Base-by-base conservation (phyloP, 805 yeast genomes). In the Lachancea kluyveri region DNA sequence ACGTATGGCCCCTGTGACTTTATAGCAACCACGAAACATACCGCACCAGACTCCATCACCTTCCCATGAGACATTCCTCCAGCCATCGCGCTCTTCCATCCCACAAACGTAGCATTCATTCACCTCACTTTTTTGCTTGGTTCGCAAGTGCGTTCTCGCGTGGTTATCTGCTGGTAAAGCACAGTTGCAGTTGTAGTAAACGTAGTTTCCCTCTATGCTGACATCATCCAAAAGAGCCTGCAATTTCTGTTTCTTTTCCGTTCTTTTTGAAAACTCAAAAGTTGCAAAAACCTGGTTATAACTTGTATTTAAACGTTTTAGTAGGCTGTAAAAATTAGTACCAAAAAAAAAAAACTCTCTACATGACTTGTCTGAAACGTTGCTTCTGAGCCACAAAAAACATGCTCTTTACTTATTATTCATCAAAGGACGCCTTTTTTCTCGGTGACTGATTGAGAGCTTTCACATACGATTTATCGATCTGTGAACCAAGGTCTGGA, bases 61-160 rank as follows among this genome's bases (percentile, higher is more conserved):
- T 8, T 31, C 22, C 36, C 33, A 31, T 10, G 39, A 29, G 8
- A 27, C 24, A 19, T 32, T 35, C 20, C 39, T 11, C 35, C 39
- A 35, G 8, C 17, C n/a, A 11, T 15, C 17, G 6, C 28, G 18
- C n/a, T 26, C 23, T 13, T 14, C 11, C 12, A 17, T 9, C 6
- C 21, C 22, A 24, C 9, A 23, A 12, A 9, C 8, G 12, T 23
- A 23, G 13, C 25, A 23, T 9, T 8, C 7, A 8, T n/a, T 12
- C 7, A 8, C 7, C 13, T 12, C n/a, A 10, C 12, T 8, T 8
- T 9, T 12, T 7, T 23, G 11, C 8, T n/a, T 23, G 7, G 25
- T 7, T 8, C 8, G 13, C 8, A n/a, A 12, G 13, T 9, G 7
- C 25, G 25, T 23, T 8, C n/a, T 23, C n/a, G 7, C 12, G 12